Base-by-base conservation (phyloP, 2,329 filamentous ascomycete species). In the Bipolaris sorokiniana region DNA sequence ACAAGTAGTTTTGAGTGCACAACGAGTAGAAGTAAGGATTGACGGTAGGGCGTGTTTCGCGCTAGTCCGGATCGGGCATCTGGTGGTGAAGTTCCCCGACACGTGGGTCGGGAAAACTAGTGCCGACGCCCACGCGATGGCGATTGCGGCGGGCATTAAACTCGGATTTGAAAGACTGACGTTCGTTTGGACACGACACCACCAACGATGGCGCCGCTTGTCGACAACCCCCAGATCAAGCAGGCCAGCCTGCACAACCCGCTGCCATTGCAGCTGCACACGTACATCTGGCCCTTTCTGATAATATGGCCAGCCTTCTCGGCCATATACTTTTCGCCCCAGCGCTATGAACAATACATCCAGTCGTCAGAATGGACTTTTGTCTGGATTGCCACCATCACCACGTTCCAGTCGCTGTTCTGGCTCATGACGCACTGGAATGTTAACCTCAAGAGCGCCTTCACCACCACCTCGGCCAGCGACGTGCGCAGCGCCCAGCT, bases 391-490 rank as follows among this genome's bases (percentile, higher is more conserved):
- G 94, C 90, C 70, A 84, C 87, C 66, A 97, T 99, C 74, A 83
- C 96, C 76, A 97, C 93, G 10, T 72, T 90, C 54, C 96, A 99
- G 81, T 88, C 91, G 63, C 84, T 99, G 63, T 81, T 92, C 67
- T 99, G 95, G 94, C 84, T 99, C 61, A 94, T 90, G 81, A 99
- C 95, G 45, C 92, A 98, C 80, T 99, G 95, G 95, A 98, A 91
- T 73, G 92, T 99, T 75, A 88, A 93, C 73, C 81, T 98, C 62
- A 86, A 88, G 72, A 90, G 89, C 20, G 79, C 88, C 59, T 97
- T 98, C 77, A 98, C 90, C 11, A 87, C 93, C 1, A 88, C 83
- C 53, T 85, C 84, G 65, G 90, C 89, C 53, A 84, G 83, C 58
- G 86, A 84, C 47, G 81, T 98, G 34, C 82, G 89, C 51, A 86